Conservation (phyloP, 495 filamentous ascomycete genomes). For the Astrocystis sublimbata region DNA sequence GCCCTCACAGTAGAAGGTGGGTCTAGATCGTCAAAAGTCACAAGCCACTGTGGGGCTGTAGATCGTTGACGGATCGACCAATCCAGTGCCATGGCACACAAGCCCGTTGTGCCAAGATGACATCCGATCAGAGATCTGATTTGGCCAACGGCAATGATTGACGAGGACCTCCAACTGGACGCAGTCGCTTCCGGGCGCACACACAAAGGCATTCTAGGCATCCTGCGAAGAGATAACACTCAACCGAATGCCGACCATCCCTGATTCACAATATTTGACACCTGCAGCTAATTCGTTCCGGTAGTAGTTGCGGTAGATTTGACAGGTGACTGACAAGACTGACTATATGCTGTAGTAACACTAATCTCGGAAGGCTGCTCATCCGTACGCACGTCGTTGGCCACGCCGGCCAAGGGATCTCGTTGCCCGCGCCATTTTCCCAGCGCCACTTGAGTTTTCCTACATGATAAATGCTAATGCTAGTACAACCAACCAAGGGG, state of each 20-base stretch:
- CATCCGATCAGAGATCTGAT: background rate
- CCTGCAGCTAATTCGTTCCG: background rate
- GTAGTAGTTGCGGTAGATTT: conserved; percentile 7
- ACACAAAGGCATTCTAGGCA: too few species aligned
- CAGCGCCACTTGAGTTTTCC: conserved; percentile 10
- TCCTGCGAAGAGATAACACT: background rate
- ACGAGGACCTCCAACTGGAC: background rate
- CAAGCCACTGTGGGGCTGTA: background rate
- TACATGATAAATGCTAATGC: conserved; percentile 20
- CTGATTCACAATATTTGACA: background rate
- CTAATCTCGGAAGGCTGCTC: conserved; percentile 6
- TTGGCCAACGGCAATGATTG: background rate
- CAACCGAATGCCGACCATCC: background rate
- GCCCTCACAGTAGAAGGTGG: background rate
- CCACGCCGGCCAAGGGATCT: conserved; percentile 4
- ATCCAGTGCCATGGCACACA: background rate
- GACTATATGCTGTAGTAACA: conserved; percentile 9
- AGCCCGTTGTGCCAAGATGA: too few species aligned
- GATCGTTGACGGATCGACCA: background rate
- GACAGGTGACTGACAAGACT: conserved; percentile 9
- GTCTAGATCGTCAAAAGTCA: conserved; percentile 2
- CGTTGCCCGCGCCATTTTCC: background rate
- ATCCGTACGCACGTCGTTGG: conserved; percentile 16
- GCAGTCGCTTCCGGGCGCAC: background rate
- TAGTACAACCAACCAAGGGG: conserved; percentile 13